Evolutionary conservation across 2,329 filamentous ascomycete species (phyloP), one percentile per base, ranked within the genome.

Genomic region (Anisogramma anomala): DNA sequence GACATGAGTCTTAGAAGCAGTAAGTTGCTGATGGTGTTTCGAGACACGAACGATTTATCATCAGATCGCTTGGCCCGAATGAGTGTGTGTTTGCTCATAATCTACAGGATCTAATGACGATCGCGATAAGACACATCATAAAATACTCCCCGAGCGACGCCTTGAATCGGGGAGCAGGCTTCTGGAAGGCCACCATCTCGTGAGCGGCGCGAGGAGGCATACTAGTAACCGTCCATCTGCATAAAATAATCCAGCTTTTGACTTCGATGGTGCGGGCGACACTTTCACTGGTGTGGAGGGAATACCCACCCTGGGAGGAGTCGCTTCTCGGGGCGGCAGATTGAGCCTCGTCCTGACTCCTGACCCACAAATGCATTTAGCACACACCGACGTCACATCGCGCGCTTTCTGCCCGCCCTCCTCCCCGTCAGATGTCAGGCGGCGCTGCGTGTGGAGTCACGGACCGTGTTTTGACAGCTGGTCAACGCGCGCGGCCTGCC

Each of bases 381-480:
- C 26, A 23, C n/a, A n/a, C 32, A 41, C 33, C 44, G 41, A 47
- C 44, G 37, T 44, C 34, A 41, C 41, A 41, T 36, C 41, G 41
- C 41, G 41, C 36, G 23, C 31, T 33, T 32, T 34, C 36, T 36
- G 41, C 44, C 44, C 44, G 41, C 44, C 41, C 44, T 41, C 36
- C 34, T 42, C 25, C 35, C 37, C 23, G 38, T 33, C 23, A 41
- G 9, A 23, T 10, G 20, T 15, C 14, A 11, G 22, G 25, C n/a
- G n/a, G n/a, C n/a, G n/a, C n/a, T n/a, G n/a, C n/a, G n/a, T n/a
- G 38, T 34, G 38, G 38, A 41, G 33, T 19, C 27, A 27, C 33
- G 40, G 36, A 30, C n/a, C 33, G 26, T 39, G 37, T 41, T 43
- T 43, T 46, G 43, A 46, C 43, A 46, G 43, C 40, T 46, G 40